A percentile compares a stretch with the other conserved stretches of the same genome.
Evolutionary conservation across 2,329 filamentous ascomycete genomes (phyloP).

Genomic region (Fusarium tuaranense): DNA sequence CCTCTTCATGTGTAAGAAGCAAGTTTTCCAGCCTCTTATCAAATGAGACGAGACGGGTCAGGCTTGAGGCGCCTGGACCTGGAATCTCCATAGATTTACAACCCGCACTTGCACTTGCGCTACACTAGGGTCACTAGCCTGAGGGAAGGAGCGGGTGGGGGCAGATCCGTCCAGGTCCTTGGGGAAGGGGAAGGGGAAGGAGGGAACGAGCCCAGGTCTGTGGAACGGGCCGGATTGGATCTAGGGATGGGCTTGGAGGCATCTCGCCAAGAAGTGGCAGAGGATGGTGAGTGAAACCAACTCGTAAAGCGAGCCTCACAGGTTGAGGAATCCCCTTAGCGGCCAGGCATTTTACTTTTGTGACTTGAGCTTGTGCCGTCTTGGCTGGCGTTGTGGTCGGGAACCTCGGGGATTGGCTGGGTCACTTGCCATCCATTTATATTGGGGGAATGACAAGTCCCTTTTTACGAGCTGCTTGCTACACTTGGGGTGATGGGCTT

Average conservation of each 20-base stretch:
- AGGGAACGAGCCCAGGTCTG: not conserved
- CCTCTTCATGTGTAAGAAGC: slow-evolving; percentile 30
- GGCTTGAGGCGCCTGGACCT: slow-evolving; percentile 12
- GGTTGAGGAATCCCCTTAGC: not conserved
- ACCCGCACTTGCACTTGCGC: not conserved
- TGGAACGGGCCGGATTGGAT: not conserved
- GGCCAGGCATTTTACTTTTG: not conserved
- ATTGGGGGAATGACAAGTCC: not conserved
- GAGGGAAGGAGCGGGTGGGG: slow-evolving; percentile 20
- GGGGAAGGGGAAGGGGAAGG: slow-evolving; percentile 1
- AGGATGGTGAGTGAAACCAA: slow-evolving; percentile 2
- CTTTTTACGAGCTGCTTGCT: not conserved
- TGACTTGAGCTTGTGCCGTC: not conserved
- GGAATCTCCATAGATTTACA: not conserved
- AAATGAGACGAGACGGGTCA: not conserved
- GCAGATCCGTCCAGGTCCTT: slow-evolving; percentile 7
- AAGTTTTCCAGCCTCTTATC: slow-evolving; percentile 16
- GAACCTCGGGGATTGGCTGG: not conserved
- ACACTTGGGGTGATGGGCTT: not conserved
- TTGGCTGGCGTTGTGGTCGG: not conserved
- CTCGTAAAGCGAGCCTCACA: slow-evolving; percentile 1
- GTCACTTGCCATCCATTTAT: not conserved
- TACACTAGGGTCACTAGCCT: not conserved
- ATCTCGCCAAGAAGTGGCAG: slow-evolving; percentile 35
- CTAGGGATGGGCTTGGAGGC: slow-evolving; percentile 1